These are phyloP conservation scores for Leptographium radiaticola DNA, from an alignment of 2,329 filamentous ascomycete genomes.

Conservation along the genomic window DNA sequence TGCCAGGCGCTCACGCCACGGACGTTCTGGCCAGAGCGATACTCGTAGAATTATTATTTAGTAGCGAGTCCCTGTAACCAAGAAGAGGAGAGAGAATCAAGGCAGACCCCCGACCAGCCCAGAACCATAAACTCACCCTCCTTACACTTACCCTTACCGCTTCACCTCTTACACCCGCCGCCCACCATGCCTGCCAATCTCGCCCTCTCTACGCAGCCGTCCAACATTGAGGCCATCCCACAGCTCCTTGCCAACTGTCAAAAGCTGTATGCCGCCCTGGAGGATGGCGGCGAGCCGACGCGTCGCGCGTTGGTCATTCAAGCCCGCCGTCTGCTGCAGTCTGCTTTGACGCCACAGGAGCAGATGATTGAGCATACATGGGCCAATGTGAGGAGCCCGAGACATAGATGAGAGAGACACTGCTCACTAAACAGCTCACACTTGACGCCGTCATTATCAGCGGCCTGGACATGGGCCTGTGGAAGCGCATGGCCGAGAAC, in stretches of 20 bases:
- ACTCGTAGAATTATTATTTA: too few species aligned
- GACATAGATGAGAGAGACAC: neutral
- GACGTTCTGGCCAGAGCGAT: too few species aligned
- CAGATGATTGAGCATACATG: conserved; percentile 7
- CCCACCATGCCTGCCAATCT: neutral
- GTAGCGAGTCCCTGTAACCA: too few species aligned
- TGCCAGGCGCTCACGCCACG: too few species aligned
- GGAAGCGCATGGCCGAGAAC: conserved; percentile 19
- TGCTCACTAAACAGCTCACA: neutral
- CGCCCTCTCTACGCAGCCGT: neutral
- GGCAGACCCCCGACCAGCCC: too few species aligned
- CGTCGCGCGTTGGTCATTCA: conserved; percentile 4
- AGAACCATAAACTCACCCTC: too few species aligned
- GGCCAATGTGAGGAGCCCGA: conserved; percentile 4
- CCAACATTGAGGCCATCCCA: conserved; percentile 2
- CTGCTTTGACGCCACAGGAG: conserved; percentile 5
- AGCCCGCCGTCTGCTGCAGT: conserved; percentile 2
- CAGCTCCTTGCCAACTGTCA: conserved; percentile 5
- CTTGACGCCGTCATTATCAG: conserved; percentile 3
- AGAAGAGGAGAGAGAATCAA: too few species aligned
- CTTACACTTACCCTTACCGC: too few species aligned
- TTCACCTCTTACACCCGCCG: neutral
- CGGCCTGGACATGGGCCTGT: conserved; percentile 24
- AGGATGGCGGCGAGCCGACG: conserved; percentile 3
- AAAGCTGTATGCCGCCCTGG: neutral